Base-by-base conservation (phyloP, 2,329 filamentous ascomycete genomes). In the Phyllosticta capitalensis region DNA sequence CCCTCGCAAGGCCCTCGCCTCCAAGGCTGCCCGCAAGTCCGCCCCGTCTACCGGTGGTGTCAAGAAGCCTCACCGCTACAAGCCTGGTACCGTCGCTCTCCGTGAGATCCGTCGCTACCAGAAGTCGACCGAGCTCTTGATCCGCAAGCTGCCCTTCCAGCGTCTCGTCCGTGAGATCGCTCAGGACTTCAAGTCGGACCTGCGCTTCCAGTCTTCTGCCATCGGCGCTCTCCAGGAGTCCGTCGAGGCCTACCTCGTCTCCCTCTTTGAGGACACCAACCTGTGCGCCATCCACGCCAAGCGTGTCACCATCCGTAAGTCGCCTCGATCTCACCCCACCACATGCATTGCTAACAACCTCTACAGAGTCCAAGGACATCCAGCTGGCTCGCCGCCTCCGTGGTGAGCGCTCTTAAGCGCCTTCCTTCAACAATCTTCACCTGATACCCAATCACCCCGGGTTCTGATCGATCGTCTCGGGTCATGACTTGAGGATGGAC, bases 1-100 rank as follows among this genome's bases (percentile, higher is more conserved):
- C 72, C 83, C 83, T 68, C 82, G 83, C 79, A 99, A 99, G 90
- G 92, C 96, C 86, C 91, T 97, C 74, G 92, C 92, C 71, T 96
- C 92, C 83, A 96, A 96, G 89, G 94, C 92, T 68, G 92, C 94
- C 73, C 92, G 94, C 82, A 99, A 99, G 87, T 91, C 88, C 71
- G 92, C 94, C 63, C 94, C 94, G 69, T 96, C 91, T 65, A 97
- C 94, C 76, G 94, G 92, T 72, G 78, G 78, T 78, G 78, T 79
- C 75, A 80, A 80, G 77, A 79, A 80, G 78, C 78, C 78, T 69
- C 78, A 79, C 72, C 72, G 78, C 65, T 80, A 80, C 72, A 80
- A 80, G 76, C 78, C 78, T 63, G 91, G 91, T 69, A 96, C 92
- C 51, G 81, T 90, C 65, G 92, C 94, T 58, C 81, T 97, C 59